These are phyloP conservation scores for Phytophthora fragariae DNA, from an alignment of 352 stramenopile species.

Conservation along the genomic window DNA sequence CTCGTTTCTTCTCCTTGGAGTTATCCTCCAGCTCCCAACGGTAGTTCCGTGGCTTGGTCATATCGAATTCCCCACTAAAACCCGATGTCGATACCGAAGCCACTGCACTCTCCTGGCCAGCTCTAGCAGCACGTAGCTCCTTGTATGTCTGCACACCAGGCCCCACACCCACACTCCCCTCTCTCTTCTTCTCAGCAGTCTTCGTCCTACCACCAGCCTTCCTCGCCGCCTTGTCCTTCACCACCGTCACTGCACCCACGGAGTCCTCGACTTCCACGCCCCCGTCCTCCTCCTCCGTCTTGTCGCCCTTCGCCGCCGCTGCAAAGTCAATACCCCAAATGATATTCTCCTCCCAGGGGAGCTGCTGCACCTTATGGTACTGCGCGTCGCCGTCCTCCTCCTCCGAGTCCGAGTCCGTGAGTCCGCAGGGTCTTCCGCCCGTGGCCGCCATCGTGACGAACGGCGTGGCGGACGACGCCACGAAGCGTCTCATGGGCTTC, in stretches of 20 bases:
- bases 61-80: constrained; percentile 66
- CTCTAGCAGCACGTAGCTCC: constrained; percentile 42
- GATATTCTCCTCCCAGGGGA: constrained; percentile 86
- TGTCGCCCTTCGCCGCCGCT: constrained; percentile 27
- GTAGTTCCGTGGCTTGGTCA: constrained; percentile 79
- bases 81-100: neutral
- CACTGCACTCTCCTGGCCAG: constrained; percentile 9
- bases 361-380: constrained; percentile 85
- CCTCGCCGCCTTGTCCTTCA: constrained; percentile 15
- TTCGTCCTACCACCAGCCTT: constrained; percentile 8
- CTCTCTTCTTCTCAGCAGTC: constrained; percentile 20
- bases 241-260: constrained; percentile 31
- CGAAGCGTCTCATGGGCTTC: constrained; percentile 79
- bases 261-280: constrained; percentile 67
- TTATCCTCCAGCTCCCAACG: constrained; percentile 70
- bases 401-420: constrained; percentile 25
- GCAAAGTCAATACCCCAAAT: constrained; percentile 78
- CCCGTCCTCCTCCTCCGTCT: constrained; percentile 24
- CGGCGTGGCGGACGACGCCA: constrained; percentile 62
- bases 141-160: constrained; percentile 40
- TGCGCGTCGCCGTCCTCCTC: constrained; percentile 56
- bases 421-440: constrained; percentile 12
- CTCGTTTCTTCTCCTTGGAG: constrained; percentile 21
- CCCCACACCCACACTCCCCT: neutral
- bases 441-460: constrained; percentile 56